These are phyloP conservation scores for Puccinia novopanici DNA, from an alignment of 1,284 basidiomycete species.

Conservation along the genomic window DNA sequence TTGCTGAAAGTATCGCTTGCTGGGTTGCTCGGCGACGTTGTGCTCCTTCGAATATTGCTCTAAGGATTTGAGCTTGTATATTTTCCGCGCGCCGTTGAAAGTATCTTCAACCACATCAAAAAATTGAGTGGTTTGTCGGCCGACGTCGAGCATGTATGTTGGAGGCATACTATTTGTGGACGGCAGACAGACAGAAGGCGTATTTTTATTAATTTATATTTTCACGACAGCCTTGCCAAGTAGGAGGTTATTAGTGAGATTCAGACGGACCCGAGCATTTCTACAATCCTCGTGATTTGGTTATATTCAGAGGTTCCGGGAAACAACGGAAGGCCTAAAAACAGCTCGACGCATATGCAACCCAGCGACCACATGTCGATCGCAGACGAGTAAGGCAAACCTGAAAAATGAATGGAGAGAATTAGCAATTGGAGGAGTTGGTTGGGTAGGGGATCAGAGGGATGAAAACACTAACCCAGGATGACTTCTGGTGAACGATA, in stretches of 20 bases:
- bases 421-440: neutral
- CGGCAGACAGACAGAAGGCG: neutral
- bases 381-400: constrained; percentile 83
- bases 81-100: constrained; percentile 72
- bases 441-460: neutral
- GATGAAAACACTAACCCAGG: constrained; percentile 64
- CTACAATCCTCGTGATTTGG: constrained; percentile 91
- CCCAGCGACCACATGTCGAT: constrained; percentile 96
- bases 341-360: constrained; percentile 95
- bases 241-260: neutral
- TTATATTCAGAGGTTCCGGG: constrained; percentile 99
- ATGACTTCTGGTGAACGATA: constrained; percentile 98
- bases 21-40: constrained; percentile 90
- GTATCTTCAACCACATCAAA: constrained; percentile 78
- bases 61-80: constrained; percentile 82
- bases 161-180: constrained; percentile 71
- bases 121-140: constrained; percentile 93
- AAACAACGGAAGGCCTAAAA: constrained; percentile 92
- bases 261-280: constrained; percentile 86
- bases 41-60: constrained; percentile 96
- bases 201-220: neutral
- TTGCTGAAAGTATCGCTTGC: constrained; percentile 98
- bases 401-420: neutral
- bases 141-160: constrained; percentile 87
- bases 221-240: neutral